A percentile compares a stretch with the other conserved stretches of the same genome.
Evolutionary conservation across 305 asterid species (phyloP).

Genomic region (Ajuga reptans): DNA sequence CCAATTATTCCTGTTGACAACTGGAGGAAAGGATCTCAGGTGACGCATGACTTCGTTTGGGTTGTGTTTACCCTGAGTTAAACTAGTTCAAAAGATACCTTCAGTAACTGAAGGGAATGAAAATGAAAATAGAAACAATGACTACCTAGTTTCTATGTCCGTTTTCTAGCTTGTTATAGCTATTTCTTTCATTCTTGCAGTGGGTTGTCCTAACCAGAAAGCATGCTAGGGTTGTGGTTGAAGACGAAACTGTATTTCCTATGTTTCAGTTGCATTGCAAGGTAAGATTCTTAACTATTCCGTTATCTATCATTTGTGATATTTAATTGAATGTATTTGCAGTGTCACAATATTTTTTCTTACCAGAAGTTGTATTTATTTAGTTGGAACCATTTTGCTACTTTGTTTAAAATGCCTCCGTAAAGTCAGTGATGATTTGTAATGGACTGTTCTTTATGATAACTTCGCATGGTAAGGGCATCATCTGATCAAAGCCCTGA

Average conservation of each 20-base stretch:
- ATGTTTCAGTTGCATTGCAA: conserved; percentile 80
- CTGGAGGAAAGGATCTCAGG: conserved; percentile 99
- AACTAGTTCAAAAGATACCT: not conserved
- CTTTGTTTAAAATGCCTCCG: not conserved
- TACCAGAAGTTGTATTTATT: not conserved
- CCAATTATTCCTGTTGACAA: conserved; percentile 61
- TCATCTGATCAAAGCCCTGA: not conserved
- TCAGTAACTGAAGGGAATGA: not conserved
- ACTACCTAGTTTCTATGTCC: not conserved
- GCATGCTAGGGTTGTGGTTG: conserved; percentile 70
- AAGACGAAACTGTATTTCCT: conserved; percentile 68
- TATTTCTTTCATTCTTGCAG: conserved; percentile 39
- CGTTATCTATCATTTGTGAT: conserved; percentile 9
- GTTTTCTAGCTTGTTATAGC: conserved; percentile 6
- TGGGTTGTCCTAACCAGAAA: conserved; percentile 92
- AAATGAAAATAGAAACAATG: not conserved
- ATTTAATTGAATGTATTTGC: not conserved
- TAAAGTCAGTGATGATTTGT: not conserved
- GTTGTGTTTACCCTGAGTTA: conserved; percentile 17
- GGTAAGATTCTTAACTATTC: conserved; percentile 40
- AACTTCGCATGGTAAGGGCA: not conserved
- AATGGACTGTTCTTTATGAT: not conserved
- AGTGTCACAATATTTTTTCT: not conserved
- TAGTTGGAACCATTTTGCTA: not conserved
- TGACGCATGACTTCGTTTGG: conserved; percentile 25